Conservation (phyloP, 345 rosid species). For the Populus ilicifolia region DNA sequence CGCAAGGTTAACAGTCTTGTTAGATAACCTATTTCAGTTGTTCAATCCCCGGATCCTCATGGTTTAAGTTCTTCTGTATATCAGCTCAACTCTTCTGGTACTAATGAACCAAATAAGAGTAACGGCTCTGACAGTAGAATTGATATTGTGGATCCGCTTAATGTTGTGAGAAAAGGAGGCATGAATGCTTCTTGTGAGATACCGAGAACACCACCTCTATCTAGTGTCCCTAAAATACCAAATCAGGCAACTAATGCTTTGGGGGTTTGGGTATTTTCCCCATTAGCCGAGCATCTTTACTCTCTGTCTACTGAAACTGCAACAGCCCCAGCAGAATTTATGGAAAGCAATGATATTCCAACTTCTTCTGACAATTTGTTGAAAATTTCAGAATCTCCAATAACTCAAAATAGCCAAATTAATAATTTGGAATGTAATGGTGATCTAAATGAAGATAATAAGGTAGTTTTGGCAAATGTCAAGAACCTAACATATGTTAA, state of each 20-base stretch:
- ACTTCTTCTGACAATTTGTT: conserved; percentile 36
- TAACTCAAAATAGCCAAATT: conserved; percentile 36
- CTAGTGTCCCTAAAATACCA: conserved; percentile 38
- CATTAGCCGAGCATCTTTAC: conserved; percentile 38
- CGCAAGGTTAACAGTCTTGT: conserved; percentile 97
- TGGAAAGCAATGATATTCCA: conserved; percentile 36
- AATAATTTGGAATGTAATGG: conserved; percentile 35
- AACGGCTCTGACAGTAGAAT: conserved; percentile 34
- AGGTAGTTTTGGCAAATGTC: neutral
- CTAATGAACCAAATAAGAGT: conserved; percentile 43
- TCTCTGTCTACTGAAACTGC: conserved; percentile 36
- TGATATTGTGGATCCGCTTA: conserved; percentile 31
- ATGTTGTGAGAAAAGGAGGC: conserved; percentile 34
- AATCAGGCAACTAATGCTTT: conserved; percentile 27
- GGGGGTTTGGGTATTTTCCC: conserved; percentile 34
- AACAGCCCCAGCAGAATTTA: conserved; percentile 36
- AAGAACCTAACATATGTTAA: conserved; percentile 50
- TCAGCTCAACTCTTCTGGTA: conserved; percentile 38
- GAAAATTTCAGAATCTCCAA: conserved; percentile 34
- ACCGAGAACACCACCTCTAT: conserved; percentile 52
- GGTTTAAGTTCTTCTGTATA: conserved; percentile 38
- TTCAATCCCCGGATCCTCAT: conserved; percentile 38
- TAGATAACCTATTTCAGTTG: conserved; percentile 48
- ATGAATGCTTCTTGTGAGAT: conserved; percentile 40
- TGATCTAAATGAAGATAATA: conserved; percentile 35